phyloP scores from a whole-genome alignment of 2,329 filamentous ascomycete genomes.

The Aspergillus sergii region DNA sequence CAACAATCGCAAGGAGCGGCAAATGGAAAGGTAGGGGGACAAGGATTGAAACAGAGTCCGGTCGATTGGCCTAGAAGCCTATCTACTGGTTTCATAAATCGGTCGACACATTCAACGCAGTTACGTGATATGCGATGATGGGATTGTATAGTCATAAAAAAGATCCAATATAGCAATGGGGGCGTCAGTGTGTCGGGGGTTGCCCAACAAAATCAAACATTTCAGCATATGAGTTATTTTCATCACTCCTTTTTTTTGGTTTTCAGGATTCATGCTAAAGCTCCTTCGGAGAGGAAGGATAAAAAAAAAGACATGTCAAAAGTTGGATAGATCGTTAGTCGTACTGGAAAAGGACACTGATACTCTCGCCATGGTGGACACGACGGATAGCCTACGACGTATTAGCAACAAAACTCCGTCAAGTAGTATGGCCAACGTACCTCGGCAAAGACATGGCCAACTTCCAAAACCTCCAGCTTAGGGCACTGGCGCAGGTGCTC shows the following conservation, averaged over 20 bases:
- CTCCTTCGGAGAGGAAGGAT: slow-evolving; percentile 9
- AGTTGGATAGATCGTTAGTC: slow-evolving; percentile 53
- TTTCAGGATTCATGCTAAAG: slow-evolving; percentile 18
- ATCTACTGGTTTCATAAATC: slow-evolving; percentile 5
- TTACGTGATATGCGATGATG: slow-evolving; percentile 23
- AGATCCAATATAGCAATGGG: slow-evolving; percentile 1
- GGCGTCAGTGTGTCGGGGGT: slow-evolving; percentile 14
- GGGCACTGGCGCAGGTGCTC: slow-evolving; percentile 77
- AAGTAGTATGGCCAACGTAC: slow-evolving; percentile 45
- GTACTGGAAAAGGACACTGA: slow-evolving; percentile 91
- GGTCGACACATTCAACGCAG: slow-evolving; percentile 21
- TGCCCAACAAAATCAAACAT: slow-evolving; percentile 13
- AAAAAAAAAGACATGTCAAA: slow-evolving; percentile 11
- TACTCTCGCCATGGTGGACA: slow-evolving; percentile 96
- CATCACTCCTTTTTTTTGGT: slow-evolving; percentile 26
- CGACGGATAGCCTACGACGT: slow-evolving; percentile 74
- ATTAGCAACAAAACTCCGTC: slow-evolving; percentile 30
- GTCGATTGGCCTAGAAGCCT: slow-evolving; percentile 1
- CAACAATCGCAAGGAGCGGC: not conserved
- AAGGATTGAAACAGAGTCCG: not conserved
- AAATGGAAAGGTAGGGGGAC: not conserved
- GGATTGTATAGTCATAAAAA: slow-evolving; percentile 5
- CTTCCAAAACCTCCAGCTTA: slow-evolving; percentile 89
- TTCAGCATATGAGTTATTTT: slow-evolving; percentile 18
- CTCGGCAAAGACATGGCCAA: slow-evolving; percentile 88